These are phyloP conservation scores for Plasmodium relictum DNA, from an alignment of 169 alveolate species.

Conservation along the genomic window DNA sequence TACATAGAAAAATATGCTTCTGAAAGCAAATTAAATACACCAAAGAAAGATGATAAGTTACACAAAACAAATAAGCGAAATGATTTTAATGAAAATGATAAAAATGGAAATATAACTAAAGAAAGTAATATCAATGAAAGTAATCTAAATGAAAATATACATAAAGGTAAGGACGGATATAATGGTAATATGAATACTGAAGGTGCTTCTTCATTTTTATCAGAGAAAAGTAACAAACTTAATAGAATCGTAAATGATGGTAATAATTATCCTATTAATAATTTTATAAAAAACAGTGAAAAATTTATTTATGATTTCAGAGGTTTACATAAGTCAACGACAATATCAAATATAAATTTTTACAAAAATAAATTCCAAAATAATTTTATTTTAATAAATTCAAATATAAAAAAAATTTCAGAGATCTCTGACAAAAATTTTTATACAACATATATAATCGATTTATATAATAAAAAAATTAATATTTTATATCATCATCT, in stretches of 20 bases:
- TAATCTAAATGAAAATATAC: too few species aligned
- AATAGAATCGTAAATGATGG: not conserved
- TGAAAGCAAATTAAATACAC: not conserved
- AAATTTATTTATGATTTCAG: conserved; percentile 55
- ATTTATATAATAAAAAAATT: conserved; percentile 47
- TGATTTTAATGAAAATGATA: not conserved
- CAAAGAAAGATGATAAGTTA: not conserved
- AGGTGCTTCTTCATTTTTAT: too few species aligned
- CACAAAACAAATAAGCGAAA: not conserved
- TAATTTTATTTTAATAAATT: conserved; percentile 54
- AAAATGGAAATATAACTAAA: not conserved
- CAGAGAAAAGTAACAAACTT: too few species aligned
- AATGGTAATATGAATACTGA: too few species aligned
- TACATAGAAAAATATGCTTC: conserved; percentile 8
- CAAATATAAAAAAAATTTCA: conserved; percentile 49
- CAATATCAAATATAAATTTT: conserved; percentile 32
- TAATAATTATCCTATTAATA: not conserved
- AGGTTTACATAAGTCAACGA: conserved; percentile 56
- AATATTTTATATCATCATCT: conserved; percentile 43
- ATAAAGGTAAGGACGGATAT: too few species aligned
- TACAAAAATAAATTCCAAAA: conserved; percentile 7
- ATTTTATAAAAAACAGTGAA: conserved; percentile 51
- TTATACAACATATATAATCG: conserved; percentile 54
- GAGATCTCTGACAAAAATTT: conserved; percentile 71
- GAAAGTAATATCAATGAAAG: not conserved